Base-by-base conservation (phyloP, 1,284 basidiomycete genomes). In the Cryptococcus floricola region DNA sequence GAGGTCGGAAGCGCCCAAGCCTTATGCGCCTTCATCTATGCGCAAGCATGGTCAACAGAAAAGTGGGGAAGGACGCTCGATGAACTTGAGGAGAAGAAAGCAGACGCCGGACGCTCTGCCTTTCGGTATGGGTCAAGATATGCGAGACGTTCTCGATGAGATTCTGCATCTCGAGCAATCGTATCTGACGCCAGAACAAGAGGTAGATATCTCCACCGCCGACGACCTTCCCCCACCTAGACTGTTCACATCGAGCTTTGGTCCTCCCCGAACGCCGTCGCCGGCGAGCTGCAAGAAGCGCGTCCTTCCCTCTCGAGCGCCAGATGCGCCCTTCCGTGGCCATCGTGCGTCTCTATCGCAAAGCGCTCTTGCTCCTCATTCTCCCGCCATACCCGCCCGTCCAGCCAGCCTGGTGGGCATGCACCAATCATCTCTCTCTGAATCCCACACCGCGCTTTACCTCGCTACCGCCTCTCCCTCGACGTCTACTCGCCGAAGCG, bases 101-200 rank as follows among this genome's bases (percentile, higher is more conserved):
- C 55, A 50, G 18, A 51, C 60, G 31, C 56, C 61, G 8, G 60
- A 64, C 50, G 55, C 55, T 13, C 42, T 60, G 43, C 62, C 60
- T 10, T 66, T 70, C 37, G 67, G 69, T 7, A 69, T 69, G 67
- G 69, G 67, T 28, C 64, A 73, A 56, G 70, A 75, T 56, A 77
- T 78, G 74, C 57, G 67, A 31, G 72, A 74, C 54, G 70, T 75
- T 6, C 63, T 78, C 16, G 74, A 78, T 49, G 75, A 77, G 61
- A 77, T 78, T 53, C 70, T 78, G 34, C 65, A 64, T 58, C 76
- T 78, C 75, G 76, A 78, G 55, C 65, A 75, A 52, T 69, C 61
- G 4, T 77, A 76, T 61, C 47, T 62, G 13, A 60, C 76, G 3
- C 67, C 70, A 13, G 67, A 61, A 42, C 50, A 53, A 37, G 54